These are phyloP conservation scores for Clathrospora elynae DNA, from an alignment of 2,329 filamentous ascomycete species.

Conservation along the genomic window DNA sequence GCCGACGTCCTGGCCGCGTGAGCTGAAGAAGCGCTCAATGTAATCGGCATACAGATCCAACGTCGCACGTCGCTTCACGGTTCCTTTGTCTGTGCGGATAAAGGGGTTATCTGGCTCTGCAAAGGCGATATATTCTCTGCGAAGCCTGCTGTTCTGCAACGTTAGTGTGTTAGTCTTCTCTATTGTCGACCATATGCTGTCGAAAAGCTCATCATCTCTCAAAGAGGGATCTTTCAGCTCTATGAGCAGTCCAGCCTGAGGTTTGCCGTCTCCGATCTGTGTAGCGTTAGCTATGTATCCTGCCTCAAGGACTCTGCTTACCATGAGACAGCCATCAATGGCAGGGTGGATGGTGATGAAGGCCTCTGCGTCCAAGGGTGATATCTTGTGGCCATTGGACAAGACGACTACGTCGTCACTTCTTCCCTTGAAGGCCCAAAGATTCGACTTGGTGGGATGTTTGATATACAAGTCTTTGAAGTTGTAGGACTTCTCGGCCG, in stretches of 20 bases:
- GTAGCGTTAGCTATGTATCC: no score
- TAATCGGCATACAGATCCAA: slow-evolving; percentile 51
- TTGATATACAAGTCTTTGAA: slow-evolving; percentile 27
- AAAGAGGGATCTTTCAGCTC: slow-evolving; percentile 26
- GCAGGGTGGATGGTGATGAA: slow-evolving; percentile 32
- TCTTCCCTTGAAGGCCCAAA: slow-evolving; percentile 28
- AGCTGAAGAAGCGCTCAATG: slow-evolving; percentile 55
- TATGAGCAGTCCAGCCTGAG: slow-evolving; percentile 40
- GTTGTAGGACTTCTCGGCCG: slow-evolving; percentile 18
- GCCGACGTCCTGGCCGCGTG: no score
- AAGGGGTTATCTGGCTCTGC: slow-evolving; percentile 54
- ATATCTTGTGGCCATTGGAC: slow-evolving; percentile 29
- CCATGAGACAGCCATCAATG: slow-evolving; percentile 38
- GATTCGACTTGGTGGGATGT: slow-evolving; percentile 26
- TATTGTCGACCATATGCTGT: slow-evolving; percentile 54
- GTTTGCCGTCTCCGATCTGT: no score
- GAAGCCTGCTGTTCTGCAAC: slow-evolving; percentile 50
- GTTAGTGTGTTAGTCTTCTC: slow-evolving; percentile 49
- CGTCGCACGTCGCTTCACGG: slow-evolving; percentile 52
- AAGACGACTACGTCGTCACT: slow-evolving; percentile 29
- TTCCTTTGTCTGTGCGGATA: slow-evolving; percentile 54
- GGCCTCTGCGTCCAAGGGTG: slow-evolving; percentile 27
- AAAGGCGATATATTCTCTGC: slow-evolving; percentile 51
- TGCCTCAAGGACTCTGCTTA: no score
- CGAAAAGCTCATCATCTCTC: slow-evolving; percentile 39